These are phyloP conservation scores for Aureobasidium musti DNA, from an alignment of 2,329 filamentous ascomycete species.

Conservation along the genomic window DNA sequence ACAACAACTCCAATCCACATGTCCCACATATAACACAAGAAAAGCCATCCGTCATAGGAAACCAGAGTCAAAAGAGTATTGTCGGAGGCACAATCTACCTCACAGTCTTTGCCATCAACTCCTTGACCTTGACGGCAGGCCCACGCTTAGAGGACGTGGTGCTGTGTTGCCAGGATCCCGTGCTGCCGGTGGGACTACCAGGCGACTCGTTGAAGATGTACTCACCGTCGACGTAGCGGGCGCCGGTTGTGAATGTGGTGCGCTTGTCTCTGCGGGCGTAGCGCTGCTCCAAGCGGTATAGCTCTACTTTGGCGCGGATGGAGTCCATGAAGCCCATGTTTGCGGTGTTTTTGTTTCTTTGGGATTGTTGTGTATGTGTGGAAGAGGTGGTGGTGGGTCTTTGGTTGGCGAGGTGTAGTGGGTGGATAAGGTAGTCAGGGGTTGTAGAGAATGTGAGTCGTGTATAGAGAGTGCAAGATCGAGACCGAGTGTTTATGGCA, in stretches of 20 bases:
- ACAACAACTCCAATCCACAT: not conserved
- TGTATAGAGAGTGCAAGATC: not conserved
- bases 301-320: slow-evolving; percentile 77
- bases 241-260: slow-evolving; percentile 84
- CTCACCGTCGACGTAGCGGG: slow-evolving; percentile 92
- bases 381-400: not conserved
- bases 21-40: not conserved
- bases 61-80: no score
- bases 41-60: not conserved
- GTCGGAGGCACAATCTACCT: not conserved
- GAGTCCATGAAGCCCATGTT: slow-evolving; percentile 73
- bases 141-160: slow-evolving; percentile 3
- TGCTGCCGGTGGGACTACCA: slow-evolving; percentile 11
- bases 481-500: not conserved
- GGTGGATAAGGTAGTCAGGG: not conserved
- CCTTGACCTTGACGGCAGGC: slow-evolving; percentile 13
- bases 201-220: slow-evolving; percentile 67
- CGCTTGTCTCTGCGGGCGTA: slow-evolving; percentile 91
- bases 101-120: slow-evolving; percentile 20
- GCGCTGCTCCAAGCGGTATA: slow-evolving; percentile 92
- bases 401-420: not conserved
- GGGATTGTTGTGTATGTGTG: no score
- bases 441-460: not conserved
- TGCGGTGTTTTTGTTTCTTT: slow-evolving; percentile 4
- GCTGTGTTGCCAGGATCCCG: slow-evolving; percentile 8